phyloP scores from a whole-genome alignment of 2,329 filamentous ascomycete genomes.

The Amesomyces nigricolor region DNA sequence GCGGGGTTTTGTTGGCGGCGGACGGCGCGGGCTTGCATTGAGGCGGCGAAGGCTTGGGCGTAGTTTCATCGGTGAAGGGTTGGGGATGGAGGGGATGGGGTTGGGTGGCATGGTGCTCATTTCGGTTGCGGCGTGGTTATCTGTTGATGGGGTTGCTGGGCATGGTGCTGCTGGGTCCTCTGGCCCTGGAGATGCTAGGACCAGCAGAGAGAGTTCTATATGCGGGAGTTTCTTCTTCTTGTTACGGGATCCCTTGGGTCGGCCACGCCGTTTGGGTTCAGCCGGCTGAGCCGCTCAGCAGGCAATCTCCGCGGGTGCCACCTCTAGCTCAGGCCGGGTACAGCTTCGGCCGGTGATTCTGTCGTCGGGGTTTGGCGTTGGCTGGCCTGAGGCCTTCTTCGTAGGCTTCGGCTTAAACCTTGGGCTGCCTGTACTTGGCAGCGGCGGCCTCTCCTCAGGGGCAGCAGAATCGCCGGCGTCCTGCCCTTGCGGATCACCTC shows the following conservation, averaged over 20 bases:
- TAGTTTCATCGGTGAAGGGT: slow-evolving; percentile 20
- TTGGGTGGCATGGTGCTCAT: slow-evolving; percentile 29
- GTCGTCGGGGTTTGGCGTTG: slow-evolving; percentile 6
- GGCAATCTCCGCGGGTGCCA: background rate
- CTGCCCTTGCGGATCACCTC: slow-evolving; percentile 47
- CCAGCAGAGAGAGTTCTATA: background rate
- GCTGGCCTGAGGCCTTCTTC: slow-evolving; percentile 24
- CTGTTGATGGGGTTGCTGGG: background rate
- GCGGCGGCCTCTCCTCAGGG: slow-evolving; percentile 32
- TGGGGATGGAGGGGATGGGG: slow-evolving; percentile 36
- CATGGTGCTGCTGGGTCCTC: background rate
- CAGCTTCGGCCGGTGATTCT: background rate
- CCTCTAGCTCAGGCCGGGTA: background rate
- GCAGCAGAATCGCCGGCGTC: slow-evolving; percentile 4
- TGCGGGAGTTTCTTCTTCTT: slow-evolving; percentile 8
- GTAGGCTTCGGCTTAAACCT: background rate
- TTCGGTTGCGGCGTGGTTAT: slow-evolving; percentile 33
- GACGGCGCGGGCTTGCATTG: slow-evolving; percentile 3
- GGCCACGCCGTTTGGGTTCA: slow-evolving; percentile 8
- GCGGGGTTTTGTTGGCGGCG: slow-evolving; percentile 3
- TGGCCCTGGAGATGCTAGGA: background rate
- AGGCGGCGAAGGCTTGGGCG: slow-evolving; percentile 8
- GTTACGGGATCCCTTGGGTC: slow-evolving; percentile 2
- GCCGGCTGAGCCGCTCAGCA: background rate
- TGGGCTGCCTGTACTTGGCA: background rate